Conservation (phyloP, 2,329 filamentous ascomycete genomes). For the Lecanicillium sp. region DNA sequence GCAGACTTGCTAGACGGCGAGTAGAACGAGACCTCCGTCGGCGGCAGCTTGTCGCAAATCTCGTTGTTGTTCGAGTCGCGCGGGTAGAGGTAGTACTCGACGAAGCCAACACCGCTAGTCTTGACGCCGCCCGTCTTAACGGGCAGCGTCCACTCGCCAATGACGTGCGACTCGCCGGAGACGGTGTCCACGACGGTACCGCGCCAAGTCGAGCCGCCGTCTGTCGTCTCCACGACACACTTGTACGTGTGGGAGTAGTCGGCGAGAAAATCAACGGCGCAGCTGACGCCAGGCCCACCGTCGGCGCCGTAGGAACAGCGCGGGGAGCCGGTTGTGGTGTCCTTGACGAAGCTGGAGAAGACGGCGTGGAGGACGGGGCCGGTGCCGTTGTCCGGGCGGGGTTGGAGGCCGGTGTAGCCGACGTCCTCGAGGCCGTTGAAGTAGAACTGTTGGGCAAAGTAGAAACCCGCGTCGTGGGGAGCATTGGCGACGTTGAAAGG, state of each 20-base stretch:
- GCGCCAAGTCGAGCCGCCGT: conserved; percentile 18
- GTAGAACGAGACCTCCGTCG: conserved; percentile 14
- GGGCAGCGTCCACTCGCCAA: conserved; percentile 21
- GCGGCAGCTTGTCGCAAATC: conserved; percentile 15
- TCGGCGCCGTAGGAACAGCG: conserved; percentile 23
- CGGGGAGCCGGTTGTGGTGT: conserved; percentile 14
- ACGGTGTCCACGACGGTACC: conserved; percentile 19
- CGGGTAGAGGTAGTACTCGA: conserved; percentile 21
- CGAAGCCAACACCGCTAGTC: conserved; percentile 17
- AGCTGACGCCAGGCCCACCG: conserved; percentile 21
- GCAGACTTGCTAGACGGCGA: conserved; percentile 14
- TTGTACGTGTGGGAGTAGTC: conserved; percentile 20
- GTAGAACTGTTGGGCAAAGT: conserved; percentile 21
- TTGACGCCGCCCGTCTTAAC: conserved; percentile 15
- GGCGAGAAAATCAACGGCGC: conserved; percentile 16
- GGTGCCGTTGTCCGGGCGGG: conserved; percentile 13
- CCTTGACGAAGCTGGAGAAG: conserved; percentile 20
- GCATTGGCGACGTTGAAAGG: conserved; percentile 19
- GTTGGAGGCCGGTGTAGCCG: conserved; percentile 21
- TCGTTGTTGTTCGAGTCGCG: not conserved
- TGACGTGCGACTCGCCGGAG: conserved; percentile 9
- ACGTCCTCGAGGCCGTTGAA: conserved; percentile 13
- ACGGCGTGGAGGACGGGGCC: conserved; percentile 17
- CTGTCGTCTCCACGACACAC: conserved; percentile 16
- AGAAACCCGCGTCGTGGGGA: conserved; percentile 17